phyloP scores from a whole-genome alignment of 2,329 filamentous ascomycete species.

The Sporothrix luriei region DNA sequence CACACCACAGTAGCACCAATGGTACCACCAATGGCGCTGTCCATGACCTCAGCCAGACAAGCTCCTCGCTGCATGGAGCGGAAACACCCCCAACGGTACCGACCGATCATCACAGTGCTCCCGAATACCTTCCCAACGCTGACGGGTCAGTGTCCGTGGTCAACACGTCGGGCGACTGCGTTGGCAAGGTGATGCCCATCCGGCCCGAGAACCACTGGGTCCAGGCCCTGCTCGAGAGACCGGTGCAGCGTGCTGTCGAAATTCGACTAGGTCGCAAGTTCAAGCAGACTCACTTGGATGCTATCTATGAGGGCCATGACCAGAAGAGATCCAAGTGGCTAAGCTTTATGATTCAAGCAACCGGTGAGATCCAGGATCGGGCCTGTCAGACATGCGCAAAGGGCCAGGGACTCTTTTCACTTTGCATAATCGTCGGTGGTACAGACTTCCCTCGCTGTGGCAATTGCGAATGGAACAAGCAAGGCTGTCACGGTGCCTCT shows the following conservation, averaged over 20 bases:
- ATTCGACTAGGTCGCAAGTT: slow-evolving; percentile 51
- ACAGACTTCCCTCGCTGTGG: slow-evolving; percentile 52
- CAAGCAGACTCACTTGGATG: slow-evolving; percentile 45
- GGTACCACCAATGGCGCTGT: no score
- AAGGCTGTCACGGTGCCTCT: slow-evolving; percentile 39
- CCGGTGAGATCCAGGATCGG: slow-evolving; percentile 47
- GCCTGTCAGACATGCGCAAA: slow-evolving; percentile 50
- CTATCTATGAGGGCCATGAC: slow-evolving; percentile 47
- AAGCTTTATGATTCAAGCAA: slow-evolving; percentile 55
- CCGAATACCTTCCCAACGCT: background rate
- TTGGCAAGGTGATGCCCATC: slow-evolving; percentile 47
- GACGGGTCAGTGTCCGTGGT: slow-evolving; percentile 43
- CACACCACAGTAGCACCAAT: background rate
- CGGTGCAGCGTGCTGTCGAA: slow-evolving; percentile 47
- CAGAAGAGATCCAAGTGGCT: slow-evolving; percentile 52
- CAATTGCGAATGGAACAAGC: slow-evolving; percentile 55
- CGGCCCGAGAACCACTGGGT: slow-evolving; percentile 49
- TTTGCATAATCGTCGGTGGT: slow-evolving; percentile 50
- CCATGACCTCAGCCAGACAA: background rate
- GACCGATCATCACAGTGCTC: background rate
- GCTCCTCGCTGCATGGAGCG: background rate
- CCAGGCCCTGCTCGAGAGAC: slow-evolving; percentile 43
- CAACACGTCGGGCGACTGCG: slow-evolving; percentile 45
- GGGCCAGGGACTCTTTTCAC: slow-evolving; percentile 50
- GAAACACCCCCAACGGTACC: background rate